These are phyloP conservation scores for Phytopythium helicoides DNA, from an alignment of 352 stramenopile species.

Conservation along the genomic window DNA sequence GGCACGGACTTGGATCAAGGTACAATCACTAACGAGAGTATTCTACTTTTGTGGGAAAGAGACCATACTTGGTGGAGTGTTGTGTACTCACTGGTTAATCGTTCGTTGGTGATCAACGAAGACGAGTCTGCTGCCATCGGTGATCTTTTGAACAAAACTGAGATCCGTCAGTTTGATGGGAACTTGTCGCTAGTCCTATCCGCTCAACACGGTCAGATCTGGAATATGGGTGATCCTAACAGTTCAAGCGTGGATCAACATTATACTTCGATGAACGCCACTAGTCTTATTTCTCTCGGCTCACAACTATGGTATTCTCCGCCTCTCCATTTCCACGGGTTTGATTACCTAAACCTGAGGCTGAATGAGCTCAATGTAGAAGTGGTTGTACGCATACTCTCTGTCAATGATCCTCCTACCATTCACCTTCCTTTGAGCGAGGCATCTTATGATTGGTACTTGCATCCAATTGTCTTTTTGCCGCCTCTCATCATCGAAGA, in stretches of 20 bases:
- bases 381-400: slow-evolving; percentile 37
- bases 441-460: slow-evolving; percentile 20
- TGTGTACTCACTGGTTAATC: slow-evolving; percentile 1
- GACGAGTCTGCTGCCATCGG: slow-evolving; percentile 16
- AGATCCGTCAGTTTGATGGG: not conserved
- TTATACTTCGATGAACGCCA: not conserved
- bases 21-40: not conserved
- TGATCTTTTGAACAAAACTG: slow-evolving; percentile 10
- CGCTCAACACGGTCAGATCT: not conserved
- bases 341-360: slow-evolving; percentile 19
- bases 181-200: slow-evolving; percentile 1
- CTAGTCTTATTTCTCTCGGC: slow-evolving; percentile 8
- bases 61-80: not conserved
- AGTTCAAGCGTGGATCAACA: not conserved
- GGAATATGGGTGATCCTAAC: not conserved
- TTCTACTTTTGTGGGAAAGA: not conserved
- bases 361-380: slow-evolving; percentile 6
- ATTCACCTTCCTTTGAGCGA: slow-evolving; percentile 17
- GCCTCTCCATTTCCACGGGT: slow-evolving; percentile 20
- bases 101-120: slow-evolving; percentile 12
- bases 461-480: slow-evolving; percentile 22
- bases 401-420: slow-evolving; percentile 21
- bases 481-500: slow-evolving; percentile 32
- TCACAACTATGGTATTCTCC: slow-evolving; percentile 16
- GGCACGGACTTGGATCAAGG: not conserved